Base-by-base conservation (phyloP, 2,329 filamentous ascomycete species). In the Pyricularia sp. region DNA sequence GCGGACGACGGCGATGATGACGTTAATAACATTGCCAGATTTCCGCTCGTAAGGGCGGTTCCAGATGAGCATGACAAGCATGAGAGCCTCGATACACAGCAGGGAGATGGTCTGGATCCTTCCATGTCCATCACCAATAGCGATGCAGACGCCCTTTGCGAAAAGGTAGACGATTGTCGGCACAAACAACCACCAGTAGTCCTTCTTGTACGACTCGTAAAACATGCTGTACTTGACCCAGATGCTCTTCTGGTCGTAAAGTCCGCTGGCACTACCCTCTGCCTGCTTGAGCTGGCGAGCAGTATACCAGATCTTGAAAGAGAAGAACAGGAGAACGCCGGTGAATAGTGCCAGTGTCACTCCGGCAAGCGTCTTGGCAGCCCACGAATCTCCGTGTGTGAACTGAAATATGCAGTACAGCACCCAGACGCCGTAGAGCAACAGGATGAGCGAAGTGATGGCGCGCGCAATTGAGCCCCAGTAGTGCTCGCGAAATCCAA, bases 181-280 rank as follows among this genome's bases (percentile, higher is more conserved):
- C 17, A 98, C 85, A 77, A 99, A 98, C 28, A 97, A 81, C 94
- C 94, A 98, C 95, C 95, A 99, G 82, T 94, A 97, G 74, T 90
- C 88, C 79, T 92, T 93, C 82, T 93, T 93, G 84, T 97, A 98
- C 74, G 90, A 90, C 75, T 98, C 95, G 82, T 99, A 99, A 81
- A 99, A 98, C 71, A 97, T 85, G 75, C 92, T 95, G 85, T 99
- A 99, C 82, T 95, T 97, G 78, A 92, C 85, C 94, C 95, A 97
- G 59, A 90, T 89, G 70, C 91, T 87, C 83, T 95, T 96, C 80
- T 98, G 86, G 70, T 97, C 92, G 79, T 93, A 98, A 10, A 99
- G 84, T 14, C 83, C 87, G 20, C 85, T 83, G 0, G 86, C 79
- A 76, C 94, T 91, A 69, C 94, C 94, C 73, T 97, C 90, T 33